Conservation (phyloP, 768 basidiomycete species). For the Podaxis sp. region DNA sequence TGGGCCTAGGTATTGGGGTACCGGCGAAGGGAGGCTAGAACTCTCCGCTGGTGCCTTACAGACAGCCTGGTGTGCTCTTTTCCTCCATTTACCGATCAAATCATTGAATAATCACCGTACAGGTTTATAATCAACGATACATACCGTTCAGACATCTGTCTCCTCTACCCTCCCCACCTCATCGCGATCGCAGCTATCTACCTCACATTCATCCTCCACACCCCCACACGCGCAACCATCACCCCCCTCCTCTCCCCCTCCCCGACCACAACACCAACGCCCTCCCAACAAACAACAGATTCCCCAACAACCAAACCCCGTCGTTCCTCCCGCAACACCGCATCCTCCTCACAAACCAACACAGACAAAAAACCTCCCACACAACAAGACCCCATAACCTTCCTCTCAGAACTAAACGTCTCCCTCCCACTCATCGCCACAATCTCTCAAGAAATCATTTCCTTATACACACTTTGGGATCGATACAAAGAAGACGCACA, state of each 20-base stretch:
- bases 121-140: constrained; percentile 98
- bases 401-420: constrained; percentile 85
- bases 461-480: constrained; percentile 88
- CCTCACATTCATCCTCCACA: constrained; percentile 77
- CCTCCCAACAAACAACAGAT: constrained; percentile 15
- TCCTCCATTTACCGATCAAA: background rate
- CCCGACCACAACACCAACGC: constrained; percentile 12
- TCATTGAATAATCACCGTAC: background rate
- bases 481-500: constrained; percentile 67
- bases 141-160: constrained; percentile 88
- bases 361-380: constrained; percentile 32
- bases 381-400: constrained; percentile 72
- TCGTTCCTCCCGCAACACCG: constrained; percentile 55
- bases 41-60: constrained; percentile 78
- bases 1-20: constrained; percentile 75
- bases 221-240: constrained; percentile 39
- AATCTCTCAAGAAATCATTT: constrained; percentile 88
- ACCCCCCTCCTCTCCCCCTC: constrained; percentile 16
- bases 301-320: constrained; percentile 41
- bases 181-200: constrained; percentile 92
- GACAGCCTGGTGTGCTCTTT: constrained; percentile 74
- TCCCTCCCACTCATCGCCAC: constrained; percentile 78
- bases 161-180: constrained; percentile 93
- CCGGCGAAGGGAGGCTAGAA: constrained; percentile 75
- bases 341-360: constrained; percentile 21